A percentile compares a stretch with the other conserved stretches of the same genome.
Conservation (phyloP, 208 protist species). For the Trypanosoma cruzi region DNA sequence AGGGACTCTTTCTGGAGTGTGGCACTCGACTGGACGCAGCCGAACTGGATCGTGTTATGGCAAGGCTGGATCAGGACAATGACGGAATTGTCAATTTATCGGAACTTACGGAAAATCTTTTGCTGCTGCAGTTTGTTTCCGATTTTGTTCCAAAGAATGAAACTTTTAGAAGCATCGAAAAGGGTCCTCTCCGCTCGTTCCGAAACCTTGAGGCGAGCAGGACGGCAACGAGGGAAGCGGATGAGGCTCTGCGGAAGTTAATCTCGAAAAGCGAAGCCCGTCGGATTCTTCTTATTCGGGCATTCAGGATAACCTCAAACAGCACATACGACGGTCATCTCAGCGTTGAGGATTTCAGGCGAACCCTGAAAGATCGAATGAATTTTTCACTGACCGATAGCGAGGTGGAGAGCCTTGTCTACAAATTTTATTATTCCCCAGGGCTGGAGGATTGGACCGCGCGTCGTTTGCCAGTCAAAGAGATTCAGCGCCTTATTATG, state of each 20-base stretch:
- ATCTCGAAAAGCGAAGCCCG: conserved; percentile 72
- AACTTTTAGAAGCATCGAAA: conserved; percentile 20
- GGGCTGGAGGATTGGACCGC: conserved; percentile 62
- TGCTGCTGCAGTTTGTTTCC: conserved; percentile 81
- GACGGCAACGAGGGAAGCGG: conserved; percentile 35
- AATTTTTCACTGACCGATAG: conserved; percentile 65
- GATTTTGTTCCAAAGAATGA: conserved; percentile 58
- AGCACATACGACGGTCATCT: conserved; percentile 79
- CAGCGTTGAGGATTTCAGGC: conserved; percentile 71
- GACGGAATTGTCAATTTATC: conserved; percentile 77
- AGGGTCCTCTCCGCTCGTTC: conserved; percentile 35
- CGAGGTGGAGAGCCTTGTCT: conserved; percentile 78
- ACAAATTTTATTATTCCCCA: conserved; percentile 77
- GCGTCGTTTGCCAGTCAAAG: conserved; percentile 67
- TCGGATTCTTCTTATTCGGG: conserved; percentile 71
- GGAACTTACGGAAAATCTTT: conserved; percentile 83
- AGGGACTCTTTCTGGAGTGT: conserved; percentile 58
- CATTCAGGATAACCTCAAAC: conserved; percentile 57
- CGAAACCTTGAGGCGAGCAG: conserved; percentile 30
- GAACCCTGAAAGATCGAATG: conserved; percentile 55
- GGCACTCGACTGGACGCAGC: conserved; percentile 40
- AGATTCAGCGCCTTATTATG: conserved; percentile 60
- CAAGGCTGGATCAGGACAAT: conserved; percentile 68
- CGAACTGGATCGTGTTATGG: conserved; percentile 66
- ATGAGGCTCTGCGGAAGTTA: conserved; percentile 75